Evolutionary conservation across 2,329 filamentous ascomycete genomes (phyloP).

Genomic region (Aphanocladium album): DNA sequence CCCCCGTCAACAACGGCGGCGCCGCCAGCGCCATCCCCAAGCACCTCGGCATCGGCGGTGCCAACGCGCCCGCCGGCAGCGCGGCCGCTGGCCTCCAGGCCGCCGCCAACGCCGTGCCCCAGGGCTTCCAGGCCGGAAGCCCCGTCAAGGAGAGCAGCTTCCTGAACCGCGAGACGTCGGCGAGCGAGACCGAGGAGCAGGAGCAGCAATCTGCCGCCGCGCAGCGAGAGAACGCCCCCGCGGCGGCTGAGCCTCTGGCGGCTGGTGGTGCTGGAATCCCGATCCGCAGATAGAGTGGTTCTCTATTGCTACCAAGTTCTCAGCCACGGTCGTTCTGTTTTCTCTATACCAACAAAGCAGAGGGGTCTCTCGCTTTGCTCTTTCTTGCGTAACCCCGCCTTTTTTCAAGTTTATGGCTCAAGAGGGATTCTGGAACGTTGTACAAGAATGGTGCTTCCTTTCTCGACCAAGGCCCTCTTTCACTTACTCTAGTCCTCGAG

Average conservation of each 20-base stretch:
- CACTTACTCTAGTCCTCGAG: background rate
- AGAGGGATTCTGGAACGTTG: background rate
- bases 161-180: slow-evolving; percentile 75
- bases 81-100: slow-evolving; percentile 15
- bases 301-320: no score
- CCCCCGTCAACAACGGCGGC: slow-evolving; percentile 47
- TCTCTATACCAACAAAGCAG: background rate
- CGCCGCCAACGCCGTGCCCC: background rate
- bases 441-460: background rate
- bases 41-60: slow-evolving; percentile 29
- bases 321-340: background rate
- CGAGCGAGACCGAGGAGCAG: slow-evolving; percentile 30
- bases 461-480: background rate
- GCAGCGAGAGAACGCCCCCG: slow-evolving; percentile 3
- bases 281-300: slow-evolving; percentile 59
- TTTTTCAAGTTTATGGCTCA: background rate
- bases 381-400: background rate
- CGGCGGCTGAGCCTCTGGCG: background rate
- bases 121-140: slow-evolving; percentile 59
- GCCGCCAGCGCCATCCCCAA: slow-evolving; percentile 15
- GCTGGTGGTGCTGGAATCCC: slow-evolving; percentile 40
- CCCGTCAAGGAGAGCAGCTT: slow-evolving; percentile 90
- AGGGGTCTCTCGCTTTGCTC: background rate
- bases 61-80: slow-evolving; percentile 26
- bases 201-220: background rate